Evolutionary conservation across 2,329 filamentous ascomycete species (phyloP).

Genomic region (Pseudogymnoascus sp.): DNA sequence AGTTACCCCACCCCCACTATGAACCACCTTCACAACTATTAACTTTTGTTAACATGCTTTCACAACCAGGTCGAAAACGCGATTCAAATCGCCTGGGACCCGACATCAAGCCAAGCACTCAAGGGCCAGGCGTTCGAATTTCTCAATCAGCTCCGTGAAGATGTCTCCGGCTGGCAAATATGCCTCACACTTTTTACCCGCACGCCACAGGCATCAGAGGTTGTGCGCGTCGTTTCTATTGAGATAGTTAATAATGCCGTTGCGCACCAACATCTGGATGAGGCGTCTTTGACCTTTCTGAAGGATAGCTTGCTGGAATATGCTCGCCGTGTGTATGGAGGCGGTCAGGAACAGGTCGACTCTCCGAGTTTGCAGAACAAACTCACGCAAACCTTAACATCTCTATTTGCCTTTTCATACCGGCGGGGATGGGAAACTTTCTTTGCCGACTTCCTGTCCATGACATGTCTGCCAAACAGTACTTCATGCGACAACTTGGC

Average conservation of each 20-base stretch:
- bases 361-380: constrained; percentile 84
- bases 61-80: constrained; percentile 78
- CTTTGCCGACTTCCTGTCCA: constrained; percentile 77
- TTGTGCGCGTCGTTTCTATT: constrained; percentile 80
- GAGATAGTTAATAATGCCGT: constrained; percentile 92
- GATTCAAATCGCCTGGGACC: constrained; percentile 88
- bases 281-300: constrained; percentile 63
- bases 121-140: constrained; percentile 80
- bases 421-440: constrained; percentile 80
- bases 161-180: constrained; percentile 83
- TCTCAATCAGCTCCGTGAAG: constrained; percentile 67
- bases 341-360: constrained; percentile 53
- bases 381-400: constrained; percentile 89
- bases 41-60: neutral
- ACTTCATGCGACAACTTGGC: constrained; percentile 58
- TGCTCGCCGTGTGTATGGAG: constrained; percentile 65
- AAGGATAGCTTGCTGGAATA: constrained; percentile 79
- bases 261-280: constrained; percentile 69
- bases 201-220: constrained; percentile 66
- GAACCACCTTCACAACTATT: neutral
- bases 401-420: constrained; percentile 84
- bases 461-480: constrained; percentile 60
- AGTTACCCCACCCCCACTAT: constrained; percentile 3
- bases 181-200: constrained; percentile 81
- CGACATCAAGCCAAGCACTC: constrained; percentile 63